A percentile compares a stretch with the other conserved stretches of the same genome.
These are phyloP conservation scores for Fusarium hainanense DNA, from an alignment of 2,329 filamentous ascomycete genomes.

Conservation along the genomic window DNA sequence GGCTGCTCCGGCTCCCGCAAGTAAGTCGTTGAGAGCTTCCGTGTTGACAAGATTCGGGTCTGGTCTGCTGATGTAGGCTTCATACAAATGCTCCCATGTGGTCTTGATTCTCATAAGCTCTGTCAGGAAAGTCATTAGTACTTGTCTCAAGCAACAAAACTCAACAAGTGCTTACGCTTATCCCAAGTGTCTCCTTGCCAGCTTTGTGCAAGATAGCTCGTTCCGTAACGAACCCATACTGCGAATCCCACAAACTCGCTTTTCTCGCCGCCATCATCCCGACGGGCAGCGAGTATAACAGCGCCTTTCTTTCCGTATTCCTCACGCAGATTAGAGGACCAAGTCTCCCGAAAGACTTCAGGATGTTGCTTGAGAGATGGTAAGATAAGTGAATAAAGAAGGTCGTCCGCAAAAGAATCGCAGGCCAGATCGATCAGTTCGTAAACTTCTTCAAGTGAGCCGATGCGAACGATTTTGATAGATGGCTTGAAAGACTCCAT, in stretches of 20 bases:
- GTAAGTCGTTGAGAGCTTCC: neutral
- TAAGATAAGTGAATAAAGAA: conserved; percentile 4
- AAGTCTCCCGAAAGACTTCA: conserved; percentile 15
- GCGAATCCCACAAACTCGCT: conserved; percentile 22
- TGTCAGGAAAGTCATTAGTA: rapidly evolving
- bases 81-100: neutral
- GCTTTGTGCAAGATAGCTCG: conserved; percentile 21
- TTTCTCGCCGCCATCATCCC: neutral
- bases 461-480: conserved; percentile 8
- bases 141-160: neutral
- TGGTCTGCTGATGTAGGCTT: neutral
- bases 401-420: conserved; percentile 19
- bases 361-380: conserved; percentile 12
- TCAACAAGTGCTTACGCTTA: conserved; percentile 1
- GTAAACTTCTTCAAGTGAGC: conserved; percentile 3
- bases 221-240: conserved; percentile 19
- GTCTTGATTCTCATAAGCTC: conserved; percentile 2
- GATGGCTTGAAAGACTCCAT: neutral
- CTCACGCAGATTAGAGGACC: neutral
- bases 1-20: neutral
- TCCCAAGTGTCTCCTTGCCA: conserved; percentile 35
- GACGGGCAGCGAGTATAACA: conserved; percentile 2
- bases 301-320: conserved; percentile 20
- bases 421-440: conserved; percentile 4
- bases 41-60: neutral